Evolutionary conservation across 2,329 filamentous ascomycete genomes (phyloP).

Genomic region (Ophiostoma montium): DNA sequence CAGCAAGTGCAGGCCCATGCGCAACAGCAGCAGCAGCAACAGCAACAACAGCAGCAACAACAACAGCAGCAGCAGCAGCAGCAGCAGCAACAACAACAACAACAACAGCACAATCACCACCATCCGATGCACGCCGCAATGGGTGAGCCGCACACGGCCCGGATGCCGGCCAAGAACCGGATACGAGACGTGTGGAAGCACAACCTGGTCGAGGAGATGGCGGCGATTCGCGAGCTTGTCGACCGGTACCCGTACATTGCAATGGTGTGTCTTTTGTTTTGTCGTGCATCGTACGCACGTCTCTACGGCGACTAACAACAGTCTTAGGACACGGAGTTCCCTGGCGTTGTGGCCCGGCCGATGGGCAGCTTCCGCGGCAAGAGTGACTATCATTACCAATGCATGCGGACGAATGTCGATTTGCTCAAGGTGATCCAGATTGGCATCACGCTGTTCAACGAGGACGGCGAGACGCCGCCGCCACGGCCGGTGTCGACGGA

Average conservation of each 20-base stretch:
- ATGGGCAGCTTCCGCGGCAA: conserved; percentile 92
- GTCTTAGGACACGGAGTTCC: conserved; percentile 84
- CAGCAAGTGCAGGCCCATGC: conserved; percentile 31
- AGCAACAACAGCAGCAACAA: conserved; percentile 37
- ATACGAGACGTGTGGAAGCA: conserved; percentile 96
- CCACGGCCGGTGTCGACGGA: conserved; percentile 43
- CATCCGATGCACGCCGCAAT: conserved; percentile 19
- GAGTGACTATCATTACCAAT: conserved; percentile 98
- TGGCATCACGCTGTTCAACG: conserved; percentile 83
- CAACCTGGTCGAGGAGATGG: conserved; percentile 87
- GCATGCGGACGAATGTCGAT: conserved; percentile 90
- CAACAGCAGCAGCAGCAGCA: conserved; percentile 24
- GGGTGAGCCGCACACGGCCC: conserved; percentile 38
- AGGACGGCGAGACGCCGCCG: conserved; percentile 76
- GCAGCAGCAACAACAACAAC: conserved; percentile 31
- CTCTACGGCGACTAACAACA: neutral
- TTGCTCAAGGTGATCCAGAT: conserved; percentile 96
- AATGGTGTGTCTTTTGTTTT: conserved; percentile 55
- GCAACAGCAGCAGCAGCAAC: conserved; percentile 4
- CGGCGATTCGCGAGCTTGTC: conserved; percentile 63
- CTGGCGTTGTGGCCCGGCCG: conserved; percentile 88
- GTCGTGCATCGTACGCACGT: neutral
- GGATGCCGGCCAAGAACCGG: conserved; percentile 51
- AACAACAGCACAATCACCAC: conserved; percentile 28
- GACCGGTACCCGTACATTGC: conserved; percentile 92